Evolutionary conservation across 2,329 filamentous ascomycete genomes (phyloP), one percentile per base, ranked within the genome.

Genomic region (Colletotrichum tropicale): DNA sequence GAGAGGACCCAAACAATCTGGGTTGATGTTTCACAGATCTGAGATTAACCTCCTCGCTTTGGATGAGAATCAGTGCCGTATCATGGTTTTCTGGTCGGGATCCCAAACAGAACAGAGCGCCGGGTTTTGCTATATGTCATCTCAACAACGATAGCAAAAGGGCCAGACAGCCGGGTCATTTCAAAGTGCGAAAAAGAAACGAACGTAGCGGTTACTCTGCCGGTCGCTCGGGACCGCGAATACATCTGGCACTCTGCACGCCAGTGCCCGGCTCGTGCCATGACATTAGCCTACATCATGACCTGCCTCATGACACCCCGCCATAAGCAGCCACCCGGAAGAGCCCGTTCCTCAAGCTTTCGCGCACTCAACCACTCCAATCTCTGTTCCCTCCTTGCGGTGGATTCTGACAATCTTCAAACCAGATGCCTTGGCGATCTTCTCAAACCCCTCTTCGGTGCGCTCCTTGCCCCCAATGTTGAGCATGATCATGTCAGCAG

Each of bases 381-480:
- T 28, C 32, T 68, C 70, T n/a, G 64, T 72, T 13, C 62, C 52
- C 16, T 58, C 62, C 38, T 28, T 18, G 8, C 62, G 30, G 12
- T 72, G 70, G 24, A 72, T 32, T 52, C 16, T 48, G 34, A 72
- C 52, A 7, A 68, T 38, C 52, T n/a, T 30, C 62, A 67, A 28
- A 2, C 69, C 70, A 8, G 64, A 48, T 12, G 43, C 70, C 24
- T 66, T 55, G 24, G 55, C 26, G 26, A 68, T 72, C 32, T 28
- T 72, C n/a, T n/a, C 55, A 48, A 68, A 72, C 8, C 43, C 62
- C 4, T 43, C 24, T 28, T 30, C 43, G 26, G 21, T 72, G 12
- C 70, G 69, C 69, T 71, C 69, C 28, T 71, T 71, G 28, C 69
- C 69, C 8, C 61, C 62, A n/a, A 72, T 67, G 48, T 67, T 67